A percentile compares a stretch with the other conserved stretches of the same genome.
phyloP scores from a whole-genome alignment of 441 rosid genomes.

The Hura crepitans region DNA sequence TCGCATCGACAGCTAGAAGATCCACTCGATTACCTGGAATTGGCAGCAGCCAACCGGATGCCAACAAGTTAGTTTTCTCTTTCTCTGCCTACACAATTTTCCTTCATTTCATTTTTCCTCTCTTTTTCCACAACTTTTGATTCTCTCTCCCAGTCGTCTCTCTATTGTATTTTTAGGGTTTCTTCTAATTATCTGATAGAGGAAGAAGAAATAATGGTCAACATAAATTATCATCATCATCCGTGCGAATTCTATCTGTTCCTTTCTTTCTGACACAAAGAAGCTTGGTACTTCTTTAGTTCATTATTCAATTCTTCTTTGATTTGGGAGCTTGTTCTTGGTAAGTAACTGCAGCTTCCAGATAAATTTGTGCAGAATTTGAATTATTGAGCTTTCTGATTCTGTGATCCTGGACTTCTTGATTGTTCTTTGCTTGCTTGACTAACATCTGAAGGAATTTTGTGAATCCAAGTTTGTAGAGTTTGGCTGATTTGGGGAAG shows the following conservation, averaged over 20 bases:
- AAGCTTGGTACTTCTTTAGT: constrained; percentile 1
- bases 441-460: constrained; percentile 21
- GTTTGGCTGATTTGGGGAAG: constrained; percentile 18
- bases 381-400: neutral
- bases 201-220: neutral
- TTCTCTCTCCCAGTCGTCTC: constrained; percentile 17
- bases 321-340: neutral
- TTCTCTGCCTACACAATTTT: constrained; percentile 22
- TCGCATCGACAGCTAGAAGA: constrained; percentile 37
- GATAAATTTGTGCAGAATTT: constrained; percentile 15
- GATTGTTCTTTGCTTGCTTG: constrained; percentile 14
- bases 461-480: constrained; percentile 16
- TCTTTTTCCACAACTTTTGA: constrained; percentile 23
- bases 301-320: neutral
- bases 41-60: constrained; percentile 61
- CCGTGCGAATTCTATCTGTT: constrained; percentile 21
- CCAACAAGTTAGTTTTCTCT: constrained; percentile 34
- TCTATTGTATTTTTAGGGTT: constrained; percentile 19
- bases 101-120: constrained; percentile 6
- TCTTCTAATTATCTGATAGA: constrained; percentile 21
- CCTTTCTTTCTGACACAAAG: neutral
- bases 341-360: neutral
- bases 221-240: constrained; percentile 22
- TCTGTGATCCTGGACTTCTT: constrained; percentile 22
- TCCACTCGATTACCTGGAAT: constrained; percentile 51